Evolutionary conservation across 495 filamentous ascomycete species (phyloP).

Genomic region (Paragyromitra xinjiangensis): DNA sequence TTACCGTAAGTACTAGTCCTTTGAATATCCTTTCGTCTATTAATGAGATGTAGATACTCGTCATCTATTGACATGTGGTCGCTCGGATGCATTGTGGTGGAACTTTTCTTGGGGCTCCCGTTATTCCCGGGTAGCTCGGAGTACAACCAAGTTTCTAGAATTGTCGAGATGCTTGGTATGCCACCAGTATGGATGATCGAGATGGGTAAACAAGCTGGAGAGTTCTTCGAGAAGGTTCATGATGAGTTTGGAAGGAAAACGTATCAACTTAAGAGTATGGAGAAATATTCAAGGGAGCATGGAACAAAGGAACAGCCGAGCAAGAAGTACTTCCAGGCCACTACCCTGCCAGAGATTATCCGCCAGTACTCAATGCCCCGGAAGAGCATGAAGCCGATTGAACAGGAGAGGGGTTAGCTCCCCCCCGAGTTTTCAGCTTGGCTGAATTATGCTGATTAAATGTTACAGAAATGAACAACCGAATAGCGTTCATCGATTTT

Average conservation of each 20-base stretch:
- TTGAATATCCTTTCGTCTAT: slow-evolving; percentile 22
- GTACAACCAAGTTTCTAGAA: slow-evolving; percentile 97
- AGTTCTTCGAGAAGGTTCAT: slow-evolving; percentile 91
- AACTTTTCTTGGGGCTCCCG: slow-evolving; percentile 93
- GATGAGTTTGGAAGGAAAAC: slow-evolving; percentile 90
- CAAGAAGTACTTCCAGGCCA: slow-evolving; percentile 99
- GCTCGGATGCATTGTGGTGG: slow-evolving; percentile 96
- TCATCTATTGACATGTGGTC: slow-evolving; percentile 99
- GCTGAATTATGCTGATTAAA: slow-evolving; percentile 31
- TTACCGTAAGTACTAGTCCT: slow-evolving; percentile 69
- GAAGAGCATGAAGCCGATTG: slow-evolving; percentile 98
- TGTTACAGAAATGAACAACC: slow-evolving; percentile 90
- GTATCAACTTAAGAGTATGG: slow-evolving; percentile 94
- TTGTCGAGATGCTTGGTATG: slow-evolving; percentile 97
- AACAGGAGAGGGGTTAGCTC: slow-evolving; percentile 89
- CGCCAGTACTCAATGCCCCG: slow-evolving; percentile 96
- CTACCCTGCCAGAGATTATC: slow-evolving; percentile 94
- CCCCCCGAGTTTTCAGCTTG: not conserved
- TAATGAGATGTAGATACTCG: slow-evolving; percentile 72
- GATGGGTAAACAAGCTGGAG: slow-evolving; percentile 96
- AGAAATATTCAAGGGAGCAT: slow-evolving; percentile 94
- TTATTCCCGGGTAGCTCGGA: slow-evolving; percentile 98
- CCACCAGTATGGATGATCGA: slow-evolving; percentile 99
- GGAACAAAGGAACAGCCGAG: slow-evolving; percentile 97
- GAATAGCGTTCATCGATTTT: slow-evolving; percentile 98